Evolutionary conservation across 2,329 filamentous ascomycete genomes (phyloP), one percentile per base, ranked within the genome.

Genomic region (Ceratocystis ficicola): DNA sequence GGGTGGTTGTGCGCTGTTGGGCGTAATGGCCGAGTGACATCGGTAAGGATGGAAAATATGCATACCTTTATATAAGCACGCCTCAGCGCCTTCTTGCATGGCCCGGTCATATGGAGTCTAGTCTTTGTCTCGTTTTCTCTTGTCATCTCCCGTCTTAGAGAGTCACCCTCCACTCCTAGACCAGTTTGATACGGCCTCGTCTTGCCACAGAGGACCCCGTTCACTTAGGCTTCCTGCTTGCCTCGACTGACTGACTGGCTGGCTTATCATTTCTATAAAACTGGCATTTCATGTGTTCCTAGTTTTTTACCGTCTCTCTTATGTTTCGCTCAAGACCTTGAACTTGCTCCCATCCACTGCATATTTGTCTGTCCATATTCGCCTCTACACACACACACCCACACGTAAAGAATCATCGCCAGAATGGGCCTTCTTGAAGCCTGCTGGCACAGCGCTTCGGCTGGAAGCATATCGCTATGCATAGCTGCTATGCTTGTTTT

Each of bases 381-480:
- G 6, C 30, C 7, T 15, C 22, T 15, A 46, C 7, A 20, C 12
- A 30, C 36, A 62, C n/a, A 22, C 59, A 22, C 17, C 30, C 10
- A 28, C n/a, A 32, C 22, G 17, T 20, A 28, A n/a, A n/a, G 46
- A 17, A 32, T 22, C 20, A 36, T 30, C 10, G 7, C 2, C 1
- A 57, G 10, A 5, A 64, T 64, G 63, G 50, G 63, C 17, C 8
- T 64, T n/a, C 44, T 64, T n/a, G 63, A 64, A 30, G 12, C 48
- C 5, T 57, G n/a, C 12, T 64, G 50, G 50, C 20, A 59, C 12
- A 57, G 50, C 17, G 50, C 32, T 36, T 44, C 22, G 1, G 5
- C 22, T 30, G 50, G 50, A n/a, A 30, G 17, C 50, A n/a, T 57
- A 10, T 28, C n/a, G 32, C 50, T 64, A 7, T 64, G 50, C 55